Evolutionary conservation across 805 yeast genomes (phyloP), one percentile per base, ranked within the genome.

Genomic region (Saccharomycopsis guyanensis): DNA sequence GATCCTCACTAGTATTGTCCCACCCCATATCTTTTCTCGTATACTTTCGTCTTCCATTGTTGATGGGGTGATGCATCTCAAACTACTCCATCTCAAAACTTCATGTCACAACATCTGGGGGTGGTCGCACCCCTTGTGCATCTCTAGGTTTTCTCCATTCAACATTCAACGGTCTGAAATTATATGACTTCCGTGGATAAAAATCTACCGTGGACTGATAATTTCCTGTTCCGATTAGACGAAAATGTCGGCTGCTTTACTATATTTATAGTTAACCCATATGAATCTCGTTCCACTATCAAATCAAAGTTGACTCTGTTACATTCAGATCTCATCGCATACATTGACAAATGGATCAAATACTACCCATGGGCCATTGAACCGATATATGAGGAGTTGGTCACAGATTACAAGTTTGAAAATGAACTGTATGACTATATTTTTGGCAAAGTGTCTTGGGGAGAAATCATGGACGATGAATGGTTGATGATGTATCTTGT

Each of bases 401-500:
- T 56, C 15, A 49, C 49, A 13, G 43, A 49, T 20, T 23, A 40
- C 34, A 34, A 39, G 32, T 8, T 22, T n/a, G 34, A 50, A 4
- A 16, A 47, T 6, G 19, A 45, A 3, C 50, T 43, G 1, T 10
- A 29, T 12, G 15, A 35, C 2, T 59, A 59, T 48, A 55, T 67
- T 1, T 56, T 55, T 42, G 68, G 68, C 2, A 51, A 55, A 16
- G 20, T 61, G n/a, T 65, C 56, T 1, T 71, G 68, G 46, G 78
- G 74, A 18, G 72, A 69, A 27, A 57, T 63, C 12, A 46, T 62
- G 18, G 63, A 60, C 10, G 82, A 78, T 53, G 73, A 71, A 46
- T 62, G 70, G 60, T 56, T 79, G 4, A 51, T 76, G 3, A 57
- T 70, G 1, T 57, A 63, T 4, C 42, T 77, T 0, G 55, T 78